These are phyloP conservation scores for Saccharomyces cerevisiae DNA, from an alignment of 805 yeast genomes.

Conservation along the genomic window DNA sequence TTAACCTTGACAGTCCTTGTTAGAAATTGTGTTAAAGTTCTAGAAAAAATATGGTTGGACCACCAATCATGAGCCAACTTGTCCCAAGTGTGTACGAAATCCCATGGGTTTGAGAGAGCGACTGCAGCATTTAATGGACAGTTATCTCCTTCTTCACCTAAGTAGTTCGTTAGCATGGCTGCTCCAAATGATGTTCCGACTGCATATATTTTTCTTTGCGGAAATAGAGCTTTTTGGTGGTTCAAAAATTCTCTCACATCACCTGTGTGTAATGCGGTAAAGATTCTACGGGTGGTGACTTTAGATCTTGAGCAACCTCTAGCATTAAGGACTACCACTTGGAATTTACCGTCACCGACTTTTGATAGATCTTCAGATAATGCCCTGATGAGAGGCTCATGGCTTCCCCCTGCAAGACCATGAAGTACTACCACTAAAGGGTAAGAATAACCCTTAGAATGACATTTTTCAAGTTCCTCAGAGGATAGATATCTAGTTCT, in stretches of 20 bases:
- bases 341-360: constrained; percentile 35
- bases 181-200: constrained; percentile 71
- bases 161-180: constrained; percentile 53
- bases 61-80: constrained; percentile 35
- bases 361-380: constrained; percentile 37
- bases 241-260: constrained; percentile 55
- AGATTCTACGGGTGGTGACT: constrained; percentile 56
- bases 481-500: constrained; percentile 53
- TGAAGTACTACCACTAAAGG: constrained; percentile 58
- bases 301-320: constrained; percentile 73
- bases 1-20: constrained; percentile 40
- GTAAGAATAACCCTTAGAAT: constrained; percentile 29
- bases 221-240: constrained; percentile 41
- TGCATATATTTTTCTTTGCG: constrained; percentile 51
- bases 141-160: constrained; percentile 54
- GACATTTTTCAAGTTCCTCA: constrained; percentile 32
- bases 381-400: constrained; percentile 60
- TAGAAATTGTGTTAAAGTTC: constrained; percentile 37
- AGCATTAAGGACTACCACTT: constrained; percentile 55
- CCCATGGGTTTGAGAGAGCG: constrained; percentile 64
- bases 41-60: constrained; percentile 37
- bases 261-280: constrained; percentile 58
- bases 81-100: constrained; percentile 45
- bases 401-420: constrained; percentile 74
- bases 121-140: constrained; percentile 48